Evolutionary conservation across 257 asterid species (phyloP).

Genomic region (Jacaranda mimosifolia): DNA sequence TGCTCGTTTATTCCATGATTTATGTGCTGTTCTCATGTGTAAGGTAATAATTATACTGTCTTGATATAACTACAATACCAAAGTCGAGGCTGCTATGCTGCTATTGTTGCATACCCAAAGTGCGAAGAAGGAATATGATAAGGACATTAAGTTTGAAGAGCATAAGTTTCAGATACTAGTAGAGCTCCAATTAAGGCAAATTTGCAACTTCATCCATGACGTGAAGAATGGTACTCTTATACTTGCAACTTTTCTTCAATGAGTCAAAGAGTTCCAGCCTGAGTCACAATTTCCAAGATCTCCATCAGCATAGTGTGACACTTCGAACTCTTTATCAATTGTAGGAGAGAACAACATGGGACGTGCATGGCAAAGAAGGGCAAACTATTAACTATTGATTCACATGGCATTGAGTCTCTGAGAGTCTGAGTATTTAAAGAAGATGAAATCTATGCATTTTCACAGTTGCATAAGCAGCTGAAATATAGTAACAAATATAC

Average conservation of each 20-base stretch:
- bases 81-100: background rate
- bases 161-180: background rate
- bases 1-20: slow-evolving; percentile 14
- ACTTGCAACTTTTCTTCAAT: background rate
- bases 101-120: background rate
- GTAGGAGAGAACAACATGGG: background rate
- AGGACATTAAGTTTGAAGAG: background rate
- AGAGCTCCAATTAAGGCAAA: background rate
- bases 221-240: background rate
- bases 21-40: slow-evolving; percentile 10
- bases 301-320: background rate
- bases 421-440: background rate
- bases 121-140: background rate
- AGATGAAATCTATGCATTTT: slow-evolving; percentile 1
- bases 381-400: background rate
- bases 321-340: background rate
- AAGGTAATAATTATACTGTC: background rate
- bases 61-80: background rate
- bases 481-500: background rate
- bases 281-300: background rate
- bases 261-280: background rate
- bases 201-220: background rate
- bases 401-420: background rate
- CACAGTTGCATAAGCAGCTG: slow-evolving; percentile 13
- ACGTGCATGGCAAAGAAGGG: background rate